phyloP scores from a whole-genome alignment of 441 rosid species.

The Eruca vesicaria region DNA sequence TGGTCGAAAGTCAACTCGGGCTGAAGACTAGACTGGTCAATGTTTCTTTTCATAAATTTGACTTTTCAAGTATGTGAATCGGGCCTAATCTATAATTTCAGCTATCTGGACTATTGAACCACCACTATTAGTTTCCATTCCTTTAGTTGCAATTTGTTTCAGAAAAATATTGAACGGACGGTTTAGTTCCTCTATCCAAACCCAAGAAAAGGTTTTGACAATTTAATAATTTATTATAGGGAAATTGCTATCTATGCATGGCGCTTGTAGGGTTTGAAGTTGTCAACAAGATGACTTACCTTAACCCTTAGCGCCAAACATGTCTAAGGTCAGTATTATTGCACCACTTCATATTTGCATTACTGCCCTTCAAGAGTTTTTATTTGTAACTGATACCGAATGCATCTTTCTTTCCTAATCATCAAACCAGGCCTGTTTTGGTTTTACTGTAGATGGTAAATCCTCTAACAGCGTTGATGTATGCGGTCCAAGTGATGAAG shows the following conservation, averaged over 20 bases:
- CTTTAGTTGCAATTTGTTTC: neutral
- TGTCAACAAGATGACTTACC: conserved; percentile 5
- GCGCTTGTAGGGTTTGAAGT: conserved; percentile 1
- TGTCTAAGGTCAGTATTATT: conserved; percentile 11
- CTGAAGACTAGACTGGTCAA: neutral
- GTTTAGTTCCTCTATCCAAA: neutral
- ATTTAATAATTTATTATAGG: neutral
- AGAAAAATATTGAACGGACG: neutral
- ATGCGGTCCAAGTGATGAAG: conserved; percentile 89
- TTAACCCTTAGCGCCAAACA: conserved; percentile 12
- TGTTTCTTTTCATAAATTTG: neutral
- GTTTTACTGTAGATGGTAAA: conserved; percentile 68
- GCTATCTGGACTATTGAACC: neutral
- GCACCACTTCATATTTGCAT: neutral
- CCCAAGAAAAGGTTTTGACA: neutral
- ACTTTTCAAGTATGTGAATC: neutral
- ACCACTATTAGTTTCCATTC: neutral
- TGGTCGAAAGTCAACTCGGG: neutral
- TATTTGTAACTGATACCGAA: neutral
- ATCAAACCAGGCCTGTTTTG: neutral
- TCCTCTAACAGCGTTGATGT: conserved; percentile 80
- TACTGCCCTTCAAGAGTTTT: neutral
- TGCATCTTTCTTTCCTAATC: neutral
- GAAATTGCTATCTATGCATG: neutral
- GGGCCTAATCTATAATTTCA: neutral